Evolutionary conservation across 116 monocot species (phyloP), one percentile per base, ranked within the genome.

Genomic region (Cymodocea nodosa): DNA sequence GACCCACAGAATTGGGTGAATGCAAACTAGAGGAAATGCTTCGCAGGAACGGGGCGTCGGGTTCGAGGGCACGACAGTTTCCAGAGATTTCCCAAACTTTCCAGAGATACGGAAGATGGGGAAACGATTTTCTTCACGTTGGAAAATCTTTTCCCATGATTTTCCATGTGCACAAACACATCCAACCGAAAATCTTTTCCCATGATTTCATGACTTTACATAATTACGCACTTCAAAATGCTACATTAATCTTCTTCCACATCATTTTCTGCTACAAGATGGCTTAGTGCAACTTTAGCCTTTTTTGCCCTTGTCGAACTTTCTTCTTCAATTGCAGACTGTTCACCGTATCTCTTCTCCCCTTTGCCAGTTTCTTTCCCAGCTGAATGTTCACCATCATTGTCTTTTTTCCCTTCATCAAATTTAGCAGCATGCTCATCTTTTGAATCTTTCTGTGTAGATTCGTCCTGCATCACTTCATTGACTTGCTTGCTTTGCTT

Each of bases 251-350:
- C 79, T 25, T 72, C 83, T 54, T 82, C 76, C 23, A 56, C 23
- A 2, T 60, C 53, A 59, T 90, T 71, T 66, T 76, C 91, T 17
- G 59, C 77, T 52, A 75, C 2, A n/a, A 93, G 85, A 57, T 93
- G 93, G 11, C 60, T 73, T 24, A 93, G 81, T 59, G 77, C 63
- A 67, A 93, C 83, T 66, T 74, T 83, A 4, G 73, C 59, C 65
- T 68, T 90, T 51, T 94, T 94, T 0, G 76, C 56, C 11, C 49
- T 61, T 17, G 68, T 35, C 12, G 58, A 59, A 56, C 68, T 78
- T 14, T 60, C 69, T 37, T 64, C 73, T 37, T 64, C 73, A 22
- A 14, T 24, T 51, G 20, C 51, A 56, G 14, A 24, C 6, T 63
- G 77, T 62, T 77, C 85, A 18, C 24, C 68, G 65, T 72, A 71